Base-by-base conservation (phyloP, 2,329 filamentous ascomycete genomes). In the Curvularia eragrostidis region DNA sequence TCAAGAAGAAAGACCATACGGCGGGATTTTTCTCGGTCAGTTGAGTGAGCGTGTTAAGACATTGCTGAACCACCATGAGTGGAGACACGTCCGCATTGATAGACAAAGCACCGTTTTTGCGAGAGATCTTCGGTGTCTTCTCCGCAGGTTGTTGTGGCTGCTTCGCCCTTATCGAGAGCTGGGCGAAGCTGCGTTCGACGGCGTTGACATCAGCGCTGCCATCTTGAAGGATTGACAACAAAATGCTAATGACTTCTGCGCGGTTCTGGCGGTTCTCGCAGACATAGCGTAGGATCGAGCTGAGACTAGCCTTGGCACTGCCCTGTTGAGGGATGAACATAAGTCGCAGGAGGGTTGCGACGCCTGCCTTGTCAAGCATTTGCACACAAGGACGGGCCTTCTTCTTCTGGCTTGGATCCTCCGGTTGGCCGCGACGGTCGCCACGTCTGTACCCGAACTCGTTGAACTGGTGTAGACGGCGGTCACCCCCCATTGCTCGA, bases 261-360 rank as follows among this genome's bases (percentile, higher is more conserved):
- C 95, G 88, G 72, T 95, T 99, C 72, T 97, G 93, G n/a, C 92
- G 89, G 74, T 99, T 99, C 77, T 97, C 91, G 72, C 93, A 98
- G 24, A 98, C 89, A 65, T 97, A 92, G 61, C 91, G 87, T 50
- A 99, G 88, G 52, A 99, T 91, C 54, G 89, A 89, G 73, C 95
- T 94, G 52, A 99, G 83, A 58, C 92, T 91, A 61, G 85, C 87
- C 65, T 93, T 91, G 48, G 95, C 89, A 61, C 91, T 95, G 21
- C 91, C 91, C 63, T 94, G 91, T 65, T 97, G 91, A 47, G 91
- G 90, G 68, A 98, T 93, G 75, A 99, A 99, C 94, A 99, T 97
- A 9, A 99, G 85, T n/a, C 96, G 91, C 42, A 99, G 84, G 32
- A 99, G 82, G n/a, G 95, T 98, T 24, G 96, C 95, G 64, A 99